Evolutionary conservation across 139 green algal species (phyloP).

Genomic region (Closterium sp.): DNA sequence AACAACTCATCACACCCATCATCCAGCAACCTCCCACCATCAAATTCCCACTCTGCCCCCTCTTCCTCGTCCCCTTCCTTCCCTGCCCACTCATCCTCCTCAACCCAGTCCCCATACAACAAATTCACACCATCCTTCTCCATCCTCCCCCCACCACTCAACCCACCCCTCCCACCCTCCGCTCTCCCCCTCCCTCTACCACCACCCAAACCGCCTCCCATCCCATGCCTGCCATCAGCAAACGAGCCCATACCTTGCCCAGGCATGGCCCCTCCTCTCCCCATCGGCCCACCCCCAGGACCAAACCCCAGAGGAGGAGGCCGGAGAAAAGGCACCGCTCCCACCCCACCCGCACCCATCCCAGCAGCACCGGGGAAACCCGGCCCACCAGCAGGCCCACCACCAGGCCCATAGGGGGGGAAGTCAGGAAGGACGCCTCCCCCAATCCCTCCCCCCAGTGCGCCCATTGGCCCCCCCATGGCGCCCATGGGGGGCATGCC

Average conservation of each 20-base stretch:
- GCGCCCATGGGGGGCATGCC: not conserved
- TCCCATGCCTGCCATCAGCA: not conserved
- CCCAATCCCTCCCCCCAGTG: not conserved
- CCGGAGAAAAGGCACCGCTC: not conserved
- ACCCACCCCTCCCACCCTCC: not conserved
- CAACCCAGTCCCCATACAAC: conserved; percentile 23
- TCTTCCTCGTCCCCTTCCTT: not conserved
- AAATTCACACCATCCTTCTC: not conserved
- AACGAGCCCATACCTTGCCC: not conserved
- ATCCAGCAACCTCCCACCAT: not conserved
- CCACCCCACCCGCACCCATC: not conserved
- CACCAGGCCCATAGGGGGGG: not conserved
- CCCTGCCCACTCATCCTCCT: conserved; percentile 15
- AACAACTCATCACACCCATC: not conserved
- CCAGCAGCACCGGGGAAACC: not conserved
- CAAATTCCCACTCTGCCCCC: not conserved
- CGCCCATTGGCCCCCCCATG: not conserved
- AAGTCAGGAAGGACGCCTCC: not conserved
- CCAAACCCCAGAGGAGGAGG: not conserved
- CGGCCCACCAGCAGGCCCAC: not conserved
- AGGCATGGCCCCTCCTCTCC: not conserved
- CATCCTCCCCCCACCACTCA: not conserved
- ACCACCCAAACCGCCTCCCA: conserved; percentile 7
- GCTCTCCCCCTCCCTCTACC: not conserved
- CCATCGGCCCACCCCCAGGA: not conserved